Evolutionary conservation across 1,139 yeast species (phyloP).

Genomic region (Saccharomyces hybrid): DNA sequence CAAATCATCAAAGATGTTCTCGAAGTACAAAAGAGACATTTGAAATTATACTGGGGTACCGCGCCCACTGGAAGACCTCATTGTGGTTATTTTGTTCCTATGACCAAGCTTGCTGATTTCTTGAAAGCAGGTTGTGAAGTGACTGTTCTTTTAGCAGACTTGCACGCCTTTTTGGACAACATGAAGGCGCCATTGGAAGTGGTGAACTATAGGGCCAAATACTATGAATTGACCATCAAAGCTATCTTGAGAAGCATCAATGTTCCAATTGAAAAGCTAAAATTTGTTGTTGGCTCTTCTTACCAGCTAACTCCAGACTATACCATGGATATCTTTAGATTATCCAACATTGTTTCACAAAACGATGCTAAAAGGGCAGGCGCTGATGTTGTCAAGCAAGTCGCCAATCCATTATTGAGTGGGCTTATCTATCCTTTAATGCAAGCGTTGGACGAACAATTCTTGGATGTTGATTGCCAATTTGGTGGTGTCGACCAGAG

Average conservation of each 20-base stretch:
- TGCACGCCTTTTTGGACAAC: conserved; percentile 95
- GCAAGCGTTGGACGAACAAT: conserved; percentile 97
- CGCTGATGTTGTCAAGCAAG: conserved; percentile 98
- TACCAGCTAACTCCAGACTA: conserved; percentile 75
- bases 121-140: conserved; percentile 95
- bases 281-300: conserved; percentile 78
- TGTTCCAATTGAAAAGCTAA: conserved; percentile 84
- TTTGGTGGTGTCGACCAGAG: conserved; percentile 99
- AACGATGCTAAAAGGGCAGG: conserved; percentile 99
- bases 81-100: conserved; percentile 97
- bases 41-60: conserved; percentile 93
- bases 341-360: conserved; percentile 78
- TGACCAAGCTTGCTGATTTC: conserved; percentile 94
- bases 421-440: conserved; percentile 95
- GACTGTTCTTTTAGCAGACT: conserved; percentile 86
- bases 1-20: conserved; percentile 81
- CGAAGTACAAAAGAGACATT: conserved; percentile 72
- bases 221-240: conserved; percentile 78
- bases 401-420: conserved; percentile 82
- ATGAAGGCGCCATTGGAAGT: conserved; percentile 97
- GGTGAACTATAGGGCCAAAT: conserved; percentile 79
- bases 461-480: conserved; percentile 83
- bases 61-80: conserved; percentile 98
- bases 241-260: conserved; percentile 77
- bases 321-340: conserved; percentile 80